Conservation (phyloP, 352 stramenopile genomes). For the Halophytophthora polymorphica region DNA sequence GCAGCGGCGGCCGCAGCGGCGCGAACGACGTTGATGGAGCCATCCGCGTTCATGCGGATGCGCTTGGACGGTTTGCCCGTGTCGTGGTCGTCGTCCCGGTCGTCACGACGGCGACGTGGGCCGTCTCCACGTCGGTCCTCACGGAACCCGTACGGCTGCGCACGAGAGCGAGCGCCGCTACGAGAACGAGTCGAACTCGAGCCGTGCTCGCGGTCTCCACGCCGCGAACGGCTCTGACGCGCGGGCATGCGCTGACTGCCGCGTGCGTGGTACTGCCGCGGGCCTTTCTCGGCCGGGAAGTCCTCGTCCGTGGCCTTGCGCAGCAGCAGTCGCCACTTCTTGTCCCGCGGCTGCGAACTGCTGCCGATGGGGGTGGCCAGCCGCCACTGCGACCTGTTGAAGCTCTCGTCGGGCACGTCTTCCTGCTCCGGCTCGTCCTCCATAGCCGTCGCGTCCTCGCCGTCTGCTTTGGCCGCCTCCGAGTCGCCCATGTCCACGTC, state of each 20-base stretch:
- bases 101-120: conserved; percentile 17
- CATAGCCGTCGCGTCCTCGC: conserved; percentile 19
- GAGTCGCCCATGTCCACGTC: conserved; percentile 63
- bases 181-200: conserved; percentile 25
- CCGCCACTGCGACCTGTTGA: conserved; percentile 68
- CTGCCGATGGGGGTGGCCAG: conserved; percentile 52
- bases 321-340: conserved; percentile 71
- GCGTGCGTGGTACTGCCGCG: conserved; percentile 76
- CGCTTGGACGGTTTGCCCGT: conserved; percentile 49
- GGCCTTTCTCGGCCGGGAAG: conserved; percentile 73
- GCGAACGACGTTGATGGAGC: conserved; percentile 62
- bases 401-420: conserved; percentile 51
- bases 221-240: conserved; percentile 14
- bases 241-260: conserved; percentile 21
- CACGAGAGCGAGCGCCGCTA: conserved; percentile 14
- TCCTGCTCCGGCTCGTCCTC: conserved; percentile 22
- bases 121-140: conserved; percentile 32
- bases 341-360: conserved; percentile 41
- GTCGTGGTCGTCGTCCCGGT: conserved; percentile 24
- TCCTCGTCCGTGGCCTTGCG: conserved; percentile 71
- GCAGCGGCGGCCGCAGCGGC: conserved; percentile 2
- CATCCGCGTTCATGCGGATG: conserved; percentile 58
- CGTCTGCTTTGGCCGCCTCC: conserved; percentile 9
- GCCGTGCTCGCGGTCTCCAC: conserved; percentile 25
- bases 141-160: conserved; percentile 43